These are phyloP conservation scores for Colletotrichum filicis DNA, from an alignment of 2,329 filamentous ascomycete species.

Conservation along the genomic window DNA sequence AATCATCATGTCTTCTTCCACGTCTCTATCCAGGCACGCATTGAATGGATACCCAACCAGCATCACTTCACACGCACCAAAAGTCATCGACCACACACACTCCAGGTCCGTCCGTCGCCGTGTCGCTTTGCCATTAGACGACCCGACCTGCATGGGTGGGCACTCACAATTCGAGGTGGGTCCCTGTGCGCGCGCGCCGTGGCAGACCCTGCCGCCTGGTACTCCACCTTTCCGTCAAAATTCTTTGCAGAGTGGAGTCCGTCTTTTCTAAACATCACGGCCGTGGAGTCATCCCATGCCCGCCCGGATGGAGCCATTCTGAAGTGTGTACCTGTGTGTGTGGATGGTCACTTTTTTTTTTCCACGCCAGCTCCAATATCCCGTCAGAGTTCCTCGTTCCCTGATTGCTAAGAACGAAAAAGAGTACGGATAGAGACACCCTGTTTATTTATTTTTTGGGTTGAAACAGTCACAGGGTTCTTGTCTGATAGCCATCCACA, in stretches of 20 bases:
- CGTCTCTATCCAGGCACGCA: background rate
- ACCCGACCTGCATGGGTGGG: background rate
- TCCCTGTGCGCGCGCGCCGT: background rate
- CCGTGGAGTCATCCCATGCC: constrained; percentile 28
- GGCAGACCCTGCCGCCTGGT: constrained; percentile 17
- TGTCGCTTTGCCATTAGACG: constrained; percentile 3
- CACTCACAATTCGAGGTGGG: background rate
- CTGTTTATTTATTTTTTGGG: background rate
- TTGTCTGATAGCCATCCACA: constrained; percentile 14
- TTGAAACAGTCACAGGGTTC: constrained; percentile 18
- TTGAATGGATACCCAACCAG: background rate
- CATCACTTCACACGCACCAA: background rate
- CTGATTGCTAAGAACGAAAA: background rate
- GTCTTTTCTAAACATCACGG: constrained; percentile 9
- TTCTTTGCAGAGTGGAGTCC: constrained; percentile 33
- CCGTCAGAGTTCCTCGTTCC: background rate
- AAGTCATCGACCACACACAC: background rate
- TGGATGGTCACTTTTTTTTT: constrained; percentile 11
- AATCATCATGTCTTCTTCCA: background rate
- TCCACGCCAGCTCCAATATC: background rate
- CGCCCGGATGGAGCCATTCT: constrained; percentile 20
- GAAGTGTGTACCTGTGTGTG: background rate
- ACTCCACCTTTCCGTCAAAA: constrained; percentile 34
- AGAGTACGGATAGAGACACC: constrained; percentile 6
- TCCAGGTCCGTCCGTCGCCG: background rate